phyloP scores from a whole-genome alignment of 495 filamentous ascomycete genomes.

The Aspergillus cristatus region DNA sequence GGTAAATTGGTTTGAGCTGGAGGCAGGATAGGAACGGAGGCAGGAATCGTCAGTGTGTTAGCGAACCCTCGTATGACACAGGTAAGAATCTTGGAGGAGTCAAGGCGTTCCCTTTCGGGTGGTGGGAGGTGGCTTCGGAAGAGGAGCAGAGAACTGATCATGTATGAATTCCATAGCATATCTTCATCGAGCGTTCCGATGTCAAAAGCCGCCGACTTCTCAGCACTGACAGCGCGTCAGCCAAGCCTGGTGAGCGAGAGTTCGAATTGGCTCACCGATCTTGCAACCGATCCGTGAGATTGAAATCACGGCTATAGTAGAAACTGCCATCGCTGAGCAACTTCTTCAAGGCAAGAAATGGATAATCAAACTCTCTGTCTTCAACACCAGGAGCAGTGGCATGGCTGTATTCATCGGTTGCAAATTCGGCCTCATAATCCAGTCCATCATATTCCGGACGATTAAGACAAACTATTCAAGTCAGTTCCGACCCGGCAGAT shows the following conservation, averaged over 20 bases:
- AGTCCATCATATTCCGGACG: slow-evolving; percentile 70
- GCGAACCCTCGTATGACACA: slow-evolving; percentile 93
- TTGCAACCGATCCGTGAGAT: slow-evolving; percentile 88
- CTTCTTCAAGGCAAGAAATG: slow-evolving; percentile 82
- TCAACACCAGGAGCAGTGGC: slow-evolving; percentile 48
- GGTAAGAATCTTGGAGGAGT: slow-evolving; percentile 79
- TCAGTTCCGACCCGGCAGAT: slow-evolving; percentile 3
- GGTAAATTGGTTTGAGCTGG: slow-evolving; percentile 55
- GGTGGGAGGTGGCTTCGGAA: slow-evolving; percentile 73
- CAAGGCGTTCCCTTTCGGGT: slow-evolving; percentile 63
- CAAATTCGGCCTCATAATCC: slow-evolving; percentile 49
- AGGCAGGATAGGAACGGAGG: slow-evolving; percentile 44
- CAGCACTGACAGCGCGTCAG: slow-evolving; percentile 37
- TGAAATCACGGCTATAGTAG: slow-evolving; percentile 95
- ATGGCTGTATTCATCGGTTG: slow-evolving; percentile 44
- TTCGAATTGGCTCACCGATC: slow-evolving; percentile 55
- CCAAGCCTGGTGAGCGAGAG: slow-evolving; percentile 14
- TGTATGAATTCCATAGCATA: slow-evolving; percentile 96
- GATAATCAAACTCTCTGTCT: slow-evolving; percentile 69
- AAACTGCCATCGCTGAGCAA: slow-evolving; percentile 91
- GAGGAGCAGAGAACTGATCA: slow-evolving; percentile 84
- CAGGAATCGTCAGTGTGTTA: slow-evolving; percentile 71
- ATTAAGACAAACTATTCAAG: slow-evolving; percentile 64
- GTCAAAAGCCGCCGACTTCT: slow-evolving; percentile 54
- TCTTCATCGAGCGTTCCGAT: slow-evolving; percentile 78